Conservation (phyloP, 306 rosid genomes). For the Acacia crassicarpa region DNA sequence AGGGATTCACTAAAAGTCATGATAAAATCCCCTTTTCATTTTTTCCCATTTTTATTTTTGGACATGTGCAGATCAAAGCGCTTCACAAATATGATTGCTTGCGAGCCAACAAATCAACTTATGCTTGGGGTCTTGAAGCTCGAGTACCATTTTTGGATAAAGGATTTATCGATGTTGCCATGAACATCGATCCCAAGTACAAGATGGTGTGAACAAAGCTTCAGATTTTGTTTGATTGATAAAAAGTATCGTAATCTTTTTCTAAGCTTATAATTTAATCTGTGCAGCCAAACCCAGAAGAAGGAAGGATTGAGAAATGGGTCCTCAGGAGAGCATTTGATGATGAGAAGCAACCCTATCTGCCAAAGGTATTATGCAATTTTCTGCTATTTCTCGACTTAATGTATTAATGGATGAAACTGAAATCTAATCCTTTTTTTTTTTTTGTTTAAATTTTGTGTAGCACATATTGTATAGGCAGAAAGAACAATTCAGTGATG, state of each 20-base stretch:
- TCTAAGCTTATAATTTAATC: background rate
- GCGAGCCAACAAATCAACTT: constrained; percentile 81
- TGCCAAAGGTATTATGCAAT: constrained; percentile 64
- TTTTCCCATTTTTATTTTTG: background rate
- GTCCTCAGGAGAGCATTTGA: constrained; percentile 78
- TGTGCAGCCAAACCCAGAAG: constrained; percentile 57
- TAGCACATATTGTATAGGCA: constrained; percentile 87
- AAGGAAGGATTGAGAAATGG: constrained; percentile 87
- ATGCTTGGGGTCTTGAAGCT: constrained; percentile 90
- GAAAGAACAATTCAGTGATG: constrained; percentile 90
- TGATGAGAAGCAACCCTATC: constrained; percentile 74
- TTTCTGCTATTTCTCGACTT: background rate
- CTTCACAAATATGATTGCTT: constrained; percentile 81
- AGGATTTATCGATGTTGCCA: constrained; percentile 64
- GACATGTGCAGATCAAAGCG: constrained; percentile 64
- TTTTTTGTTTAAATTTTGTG: background rate
- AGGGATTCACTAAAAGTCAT: background rate
- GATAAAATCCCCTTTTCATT: background rate
- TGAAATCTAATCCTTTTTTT: constrained; percentile 20
- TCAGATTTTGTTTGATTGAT: background rate
- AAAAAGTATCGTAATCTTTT: background rate
- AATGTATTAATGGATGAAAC: background rate
- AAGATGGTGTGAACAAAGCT: constrained; percentile 52
- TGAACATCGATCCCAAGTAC: constrained; percentile 72
- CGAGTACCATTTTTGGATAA: constrained; percentile 88